Evolutionary conservation across 1,284 basidiomycete species (phyloP).

Genomic region (Schizophyllum amplum): DNA sequence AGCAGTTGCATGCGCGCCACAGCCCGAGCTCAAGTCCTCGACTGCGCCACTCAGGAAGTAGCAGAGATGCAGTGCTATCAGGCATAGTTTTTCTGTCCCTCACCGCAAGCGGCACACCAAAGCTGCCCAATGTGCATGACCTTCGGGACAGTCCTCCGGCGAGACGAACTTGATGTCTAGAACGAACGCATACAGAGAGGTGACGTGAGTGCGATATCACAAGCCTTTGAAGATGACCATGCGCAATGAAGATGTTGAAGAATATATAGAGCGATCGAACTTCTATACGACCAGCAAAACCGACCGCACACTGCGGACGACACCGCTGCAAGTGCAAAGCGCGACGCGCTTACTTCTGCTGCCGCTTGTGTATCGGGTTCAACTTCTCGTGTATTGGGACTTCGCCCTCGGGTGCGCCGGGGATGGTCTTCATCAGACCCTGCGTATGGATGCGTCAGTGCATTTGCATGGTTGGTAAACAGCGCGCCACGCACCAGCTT

Average conservation of each 20-base stretch:
- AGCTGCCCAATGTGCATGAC: too few relatives aligned
- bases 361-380: constrained; percentile 71
- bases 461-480: constrained; percentile 2
- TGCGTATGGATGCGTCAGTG: constrained; percentile 22
- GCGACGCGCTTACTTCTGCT: constrained; percentile 44
- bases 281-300: not conserved
- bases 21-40: too few relatives aligned
- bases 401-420: constrained; percentile 82
- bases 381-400: constrained; percentile 87
- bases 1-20: not conserved
- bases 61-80: too few relatives aligned
- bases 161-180: too few relatives aligned
- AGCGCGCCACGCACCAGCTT: constrained; percentile 63
- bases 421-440: constrained; percentile 91
- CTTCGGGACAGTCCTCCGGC: too few relatives aligned
- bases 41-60: too few relatives aligned
- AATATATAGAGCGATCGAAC: not conserved
- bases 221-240: too few relatives aligned
- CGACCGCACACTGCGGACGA: not conserved
- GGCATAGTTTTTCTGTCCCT: too few relatives aligned
- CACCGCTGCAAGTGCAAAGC: not conserved
- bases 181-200: too few relatives aligned
- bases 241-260: not conserved
- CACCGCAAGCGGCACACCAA: too few relatives aligned
- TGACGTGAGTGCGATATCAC: too few relatives aligned